phyloP scores from a whole-genome alignment of 306 rosid genomes.

The Cercis canadensis region DNA sequence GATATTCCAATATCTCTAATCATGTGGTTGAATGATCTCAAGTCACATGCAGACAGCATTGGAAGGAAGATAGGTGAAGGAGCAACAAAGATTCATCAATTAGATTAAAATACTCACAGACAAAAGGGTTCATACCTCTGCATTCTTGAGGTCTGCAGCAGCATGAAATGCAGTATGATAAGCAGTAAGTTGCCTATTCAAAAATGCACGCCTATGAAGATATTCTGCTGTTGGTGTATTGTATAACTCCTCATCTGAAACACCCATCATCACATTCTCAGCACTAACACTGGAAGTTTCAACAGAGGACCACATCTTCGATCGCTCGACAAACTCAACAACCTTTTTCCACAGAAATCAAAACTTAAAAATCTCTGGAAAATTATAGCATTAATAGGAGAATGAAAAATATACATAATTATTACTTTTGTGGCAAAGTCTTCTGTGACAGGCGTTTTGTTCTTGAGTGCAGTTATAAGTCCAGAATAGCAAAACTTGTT shows the following conservation, averaged over 20 bases:
- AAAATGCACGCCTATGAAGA: slow-evolving; percentile 65
- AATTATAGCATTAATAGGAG: slow-evolving; percentile 27
- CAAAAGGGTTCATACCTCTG: slow-evolving; percentile 58
- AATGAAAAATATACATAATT: slow-evolving; percentile 24
- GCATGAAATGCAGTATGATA: slow-evolving; percentile 90
- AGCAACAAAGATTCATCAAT: slow-evolving; percentile 24
- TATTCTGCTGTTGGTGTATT: slow-evolving; percentile 90
- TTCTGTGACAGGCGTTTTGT: slow-evolving; percentile 70
- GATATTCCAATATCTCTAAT: slow-evolving; percentile 17
- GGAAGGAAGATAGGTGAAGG: slow-evolving; percentile 19
- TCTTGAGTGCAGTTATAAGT: slow-evolving; percentile 80
- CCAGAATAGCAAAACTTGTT: slow-evolving; percentile 92
- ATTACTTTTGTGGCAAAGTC: slow-evolving; percentile 85
- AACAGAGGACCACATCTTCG: slow-evolving; percentile 76
- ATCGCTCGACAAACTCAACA: slow-evolving; percentile 86
- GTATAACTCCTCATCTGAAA: slow-evolving; percentile 88
- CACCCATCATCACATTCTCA: slow-evolving; percentile 86
- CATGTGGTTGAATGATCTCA: slow-evolving; percentile 24
- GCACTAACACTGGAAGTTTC: slow-evolving; percentile 72
- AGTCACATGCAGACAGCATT: slow-evolving; percentile 11
- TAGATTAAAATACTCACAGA: slow-evolving; percentile 20
- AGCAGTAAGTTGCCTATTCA: slow-evolving; percentile 53
- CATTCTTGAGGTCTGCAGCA: slow-evolving; percentile 77
- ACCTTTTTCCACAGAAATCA: slow-evolving; percentile 61
- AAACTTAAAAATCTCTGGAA: slow-evolving; percentile 35